Evolutionary conservation across 768 basidiomycete genomes (phyloP).

Genomic region (Panus rudis): DNA sequence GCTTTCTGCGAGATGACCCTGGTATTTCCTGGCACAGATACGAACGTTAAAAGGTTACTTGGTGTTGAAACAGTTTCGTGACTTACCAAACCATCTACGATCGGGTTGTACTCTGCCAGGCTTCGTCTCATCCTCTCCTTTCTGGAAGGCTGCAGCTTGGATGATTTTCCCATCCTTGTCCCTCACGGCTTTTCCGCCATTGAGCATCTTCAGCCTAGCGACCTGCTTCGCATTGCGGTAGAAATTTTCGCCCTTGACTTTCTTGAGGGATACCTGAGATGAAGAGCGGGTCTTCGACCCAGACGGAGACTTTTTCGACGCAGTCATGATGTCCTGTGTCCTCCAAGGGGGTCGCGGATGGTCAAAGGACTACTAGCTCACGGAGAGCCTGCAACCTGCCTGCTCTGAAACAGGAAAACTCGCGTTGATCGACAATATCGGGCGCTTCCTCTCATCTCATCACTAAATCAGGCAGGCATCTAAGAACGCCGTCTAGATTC

Average conservation of each 20-base stretch:
- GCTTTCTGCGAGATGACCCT: slow-evolving; percentile 95
- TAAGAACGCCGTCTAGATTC: too few species aligned
- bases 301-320: slow-evolving; percentile 20
- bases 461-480: too few species aligned
- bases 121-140: slow-evolving; percentile 84
- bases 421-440: too few species aligned
- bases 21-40: slow-evolving; percentile 70
- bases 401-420: too few species aligned
- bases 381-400: too few species aligned
- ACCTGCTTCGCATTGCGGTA: slow-evolving; percentile 94
- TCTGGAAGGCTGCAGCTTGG: slow-evolving; percentile 92
- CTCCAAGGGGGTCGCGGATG: too few species aligned
- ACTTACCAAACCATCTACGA: slow-evolving; percentile 93
- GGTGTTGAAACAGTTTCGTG: not conserved
- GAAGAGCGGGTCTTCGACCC: slow-evolving; percentile 21
- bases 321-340: too few species aligned
- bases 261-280: slow-evolving; percentile 51
- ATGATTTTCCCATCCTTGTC: slow-evolving; percentile 91
- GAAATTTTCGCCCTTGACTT: slow-evolving; percentile 93
- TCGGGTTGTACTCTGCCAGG: slow-evolving; percentile 93
- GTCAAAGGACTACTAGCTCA: too few species aligned
- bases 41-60: slow-evolving; percentile 5
- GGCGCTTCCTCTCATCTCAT: too few species aligned
- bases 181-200: slow-evolving; percentile 83
- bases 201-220: slow-evolving; percentile 83